These are phyloP conservation scores for Saccharomycopsis amapae DNA, from an alignment of 805 yeast genomes.

Conservation along the genomic window DNA sequence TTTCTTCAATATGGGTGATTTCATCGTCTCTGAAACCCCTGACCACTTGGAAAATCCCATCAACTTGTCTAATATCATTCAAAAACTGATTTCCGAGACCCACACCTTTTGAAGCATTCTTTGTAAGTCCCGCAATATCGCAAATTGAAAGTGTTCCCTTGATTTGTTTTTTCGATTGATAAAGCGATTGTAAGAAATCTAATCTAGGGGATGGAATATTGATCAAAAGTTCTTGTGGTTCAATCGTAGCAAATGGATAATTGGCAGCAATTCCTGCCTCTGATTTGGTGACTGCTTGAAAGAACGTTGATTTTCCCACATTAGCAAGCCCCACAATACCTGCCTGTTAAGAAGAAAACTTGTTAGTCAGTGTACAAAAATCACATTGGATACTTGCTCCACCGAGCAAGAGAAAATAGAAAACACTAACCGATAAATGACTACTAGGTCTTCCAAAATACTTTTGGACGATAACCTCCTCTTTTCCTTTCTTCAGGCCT, in stretches of 20 bases:
- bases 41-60: constrained; percentile 74
- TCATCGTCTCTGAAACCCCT: constrained; percentile 71
- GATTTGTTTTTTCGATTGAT: constrained; percentile 53
- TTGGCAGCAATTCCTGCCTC: constrained; percentile 95
- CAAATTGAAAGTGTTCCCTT: constrained; percentile 65
- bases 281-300: constrained; percentile 92
- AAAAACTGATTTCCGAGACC: constrained; percentile 79
- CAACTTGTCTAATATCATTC: constrained; percentile 71
- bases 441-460: constrained; percentile 21
- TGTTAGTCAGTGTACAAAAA: neutral
- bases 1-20: constrained; percentile 66
- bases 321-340: constrained; percentile 76
- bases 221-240: constrained; percentile 88
- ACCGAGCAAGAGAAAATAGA: neutral
- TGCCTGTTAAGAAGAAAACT: constrained; percentile 29
- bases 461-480: neutral
- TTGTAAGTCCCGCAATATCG: constrained; percentile 78
- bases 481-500: neutral
- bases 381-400: neutral
- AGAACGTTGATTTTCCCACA: constrained; percentile 95
- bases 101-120: constrained; percentile 78
- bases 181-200: constrained; percentile 46
- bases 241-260: constrained; percentile 96
- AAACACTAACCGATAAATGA: constrained; percentile 8
- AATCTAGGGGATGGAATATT: constrained; percentile 62